Base-by-base conservation (phyloP, 768 basidiomycete genomes). In the Crassisporium funariophilum region DNA sequence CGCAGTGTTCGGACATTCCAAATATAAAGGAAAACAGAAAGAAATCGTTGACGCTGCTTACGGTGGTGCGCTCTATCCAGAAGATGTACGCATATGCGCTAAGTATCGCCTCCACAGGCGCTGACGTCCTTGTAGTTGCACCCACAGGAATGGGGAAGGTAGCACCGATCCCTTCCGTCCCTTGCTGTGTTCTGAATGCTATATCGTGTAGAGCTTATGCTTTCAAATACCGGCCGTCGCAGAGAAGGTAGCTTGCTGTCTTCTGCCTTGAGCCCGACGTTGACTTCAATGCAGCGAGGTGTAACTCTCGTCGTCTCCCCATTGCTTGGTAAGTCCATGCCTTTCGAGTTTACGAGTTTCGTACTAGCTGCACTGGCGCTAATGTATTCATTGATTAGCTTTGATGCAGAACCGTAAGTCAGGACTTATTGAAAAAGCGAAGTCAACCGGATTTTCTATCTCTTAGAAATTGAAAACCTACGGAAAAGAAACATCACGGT, bases 91-190 rank as follows among this genome's bases (percentile, higher is more conserved):
- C 17, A 13, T 16, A 31, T 37, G 31, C 20, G n/a, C 19, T 16
- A n/a, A n/a, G n/a, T 6, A 35, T 48, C 4, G 11, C 16, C 20
- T 4, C 27, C 27, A 4, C 46, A 88, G 88, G 86, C 4, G 67
- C 65, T 7, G 89, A 91, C 63, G 81, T 91, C 11, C 76, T 91
- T 39, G 87, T 90, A 8, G 74, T 91, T 2, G 91, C 90, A 13
- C 89, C 91, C 0, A 93, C 91, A 8, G 89, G 91, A 4, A 89
- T 92, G 86, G 91, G 91, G 24, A 93, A 93, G 77, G 90, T 85
- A 22, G 29, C n/a, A 31, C 29, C 10, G 29, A 57, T 60, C 39
- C 4, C 2, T 17, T 12, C 7, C 34, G n/a, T n/a, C n/a, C 4
- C 6, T 10, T 17, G 19, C 15, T 22, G 24, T 13, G 6, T 19